Base-by-base conservation (phyloP, 176 grass and related monocot genomes). In the Pharus latifolius region DNA sequence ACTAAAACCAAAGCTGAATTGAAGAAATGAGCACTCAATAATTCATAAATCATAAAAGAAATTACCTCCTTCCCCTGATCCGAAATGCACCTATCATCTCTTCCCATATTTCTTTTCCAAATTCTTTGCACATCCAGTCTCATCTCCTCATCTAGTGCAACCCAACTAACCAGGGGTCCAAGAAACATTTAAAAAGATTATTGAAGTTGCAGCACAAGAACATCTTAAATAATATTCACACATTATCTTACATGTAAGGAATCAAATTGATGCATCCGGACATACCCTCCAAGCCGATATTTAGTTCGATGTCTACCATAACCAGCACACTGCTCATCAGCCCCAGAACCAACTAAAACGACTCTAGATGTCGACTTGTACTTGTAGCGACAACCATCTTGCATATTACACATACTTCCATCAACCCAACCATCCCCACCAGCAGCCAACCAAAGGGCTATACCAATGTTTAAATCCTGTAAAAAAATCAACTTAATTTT, bases 31-130 rank as follows among this genome's bases (percentile, higher is more conserved):
- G 22, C 28, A 41, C 56, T 53, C 9, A 29, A n/a, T 26, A 13
- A 72, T 67, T 73, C 25, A 34, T 23, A 52, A 80, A 46, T 45
- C 19, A 70, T 6, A 47, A 20, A 63, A 58, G 38, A 38, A 12
- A 65, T 44, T 88, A 88, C 95, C 87, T 99, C 95, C 34, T 99
- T 99, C 68, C 90, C 90, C 83, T 74, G 83, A 72, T 93, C 90
- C 51, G 90, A 94, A 73, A 94, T 87, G 66, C 95, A 99, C 68
- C 90, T 72, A 70, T 99, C 95, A 67, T 94, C 87, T 86, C 95
- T 94, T 77, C 95, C 90, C 95, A 99, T 88, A 73, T 99, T 99
- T 72, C 95, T 80, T 91, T 99, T 99, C 95, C 90, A 99, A 72
- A 99, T 99, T 70, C 90, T 85, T 67, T 86, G 90, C 68, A 99